phyloP scores from a whole-genome alignment of 2,329 filamentous ascomycete species.

The Escovopsis weberi region DNA sequence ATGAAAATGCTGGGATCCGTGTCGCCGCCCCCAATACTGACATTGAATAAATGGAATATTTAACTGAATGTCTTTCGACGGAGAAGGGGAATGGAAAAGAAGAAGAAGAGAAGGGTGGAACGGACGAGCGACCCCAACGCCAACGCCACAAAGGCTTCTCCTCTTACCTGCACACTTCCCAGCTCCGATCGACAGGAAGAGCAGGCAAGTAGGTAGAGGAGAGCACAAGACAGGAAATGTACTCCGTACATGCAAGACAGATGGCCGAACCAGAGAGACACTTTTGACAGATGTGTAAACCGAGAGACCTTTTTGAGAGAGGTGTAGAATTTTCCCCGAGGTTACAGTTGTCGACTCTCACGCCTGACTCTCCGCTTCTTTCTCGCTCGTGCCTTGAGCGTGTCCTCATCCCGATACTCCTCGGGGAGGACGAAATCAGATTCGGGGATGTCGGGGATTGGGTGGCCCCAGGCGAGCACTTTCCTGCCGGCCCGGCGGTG shows the following conservation, averaged over 20 bases:
- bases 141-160: not conserved
- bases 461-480: constrained; percentile 65
- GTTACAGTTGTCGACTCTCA: constrained; percentile 25
- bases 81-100: not conserved
- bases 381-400: constrained; percentile 43
- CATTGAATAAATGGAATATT: too few species aligned
- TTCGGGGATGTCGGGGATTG: constrained; percentile 58
- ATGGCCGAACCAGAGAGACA: too few species aligned
- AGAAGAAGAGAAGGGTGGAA: not conserved
- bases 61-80: too few species aligned
- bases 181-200: too few species aligned
- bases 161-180: too few species aligned
- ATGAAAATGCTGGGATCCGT: too few species aligned
- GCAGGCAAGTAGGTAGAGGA: too few species aligned
- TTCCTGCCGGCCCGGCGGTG: constrained; percentile 55
- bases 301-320: not conserved
- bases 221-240: not conserved
- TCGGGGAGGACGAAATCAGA: constrained; percentile 62
- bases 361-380: constrained; percentile 47
- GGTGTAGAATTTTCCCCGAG: not conserved
- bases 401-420: constrained; percentile 43
- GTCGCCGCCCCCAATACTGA: too few species aligned
- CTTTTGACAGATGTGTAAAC: not conserved
- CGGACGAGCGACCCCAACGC: not conserved
- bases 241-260: not conserved